Evolutionary conservation across 2,329 filamentous ascomycete genomes (phyloP).

Genomic region (Tympanopsis confertula): DNA sequence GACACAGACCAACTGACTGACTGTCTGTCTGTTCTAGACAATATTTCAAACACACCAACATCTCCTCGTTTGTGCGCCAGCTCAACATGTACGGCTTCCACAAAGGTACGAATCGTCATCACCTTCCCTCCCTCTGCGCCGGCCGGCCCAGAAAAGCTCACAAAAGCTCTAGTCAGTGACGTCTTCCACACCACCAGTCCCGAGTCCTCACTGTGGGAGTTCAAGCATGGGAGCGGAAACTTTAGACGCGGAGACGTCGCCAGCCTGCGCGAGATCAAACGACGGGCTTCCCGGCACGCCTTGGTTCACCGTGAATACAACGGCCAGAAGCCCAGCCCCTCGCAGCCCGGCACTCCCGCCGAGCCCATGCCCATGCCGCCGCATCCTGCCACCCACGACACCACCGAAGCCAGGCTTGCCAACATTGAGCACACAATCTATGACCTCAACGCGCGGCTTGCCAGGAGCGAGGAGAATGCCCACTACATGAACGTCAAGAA

Average conservation of each 20-base stretch:
- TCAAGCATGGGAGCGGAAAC: constrained; percentile 93
- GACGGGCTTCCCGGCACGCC: constrained; percentile 82
- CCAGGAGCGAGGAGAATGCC: constrained; percentile 74
- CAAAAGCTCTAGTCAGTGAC: constrained; percentile 65
- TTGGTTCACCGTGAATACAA: constrained; percentile 87
- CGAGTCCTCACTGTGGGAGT: constrained; percentile 93
- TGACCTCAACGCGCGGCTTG: constrained; percentile 65
- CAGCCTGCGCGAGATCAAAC: constrained; percentile 87
- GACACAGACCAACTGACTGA: background rate
- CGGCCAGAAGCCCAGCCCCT: constrained; percentile 60
- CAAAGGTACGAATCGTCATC: constrained; percentile 58
- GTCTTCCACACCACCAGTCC: constrained; percentile 93
- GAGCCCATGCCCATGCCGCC: constrained; percentile 54
- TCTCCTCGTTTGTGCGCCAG: constrained; percentile 94
- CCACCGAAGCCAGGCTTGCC: constrained; percentile 62
- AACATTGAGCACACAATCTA: constrained; percentile 72
- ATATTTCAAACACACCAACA: constrained; percentile 99
- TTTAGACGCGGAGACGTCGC: constrained; percentile 92
- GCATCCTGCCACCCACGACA: constrained; percentile 47
- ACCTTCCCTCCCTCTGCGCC: background rate
- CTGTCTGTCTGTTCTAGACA: constrained; percentile 46
- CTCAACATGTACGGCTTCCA: constrained; percentile 99
- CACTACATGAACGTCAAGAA: constrained; percentile 71
- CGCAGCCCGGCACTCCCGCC: constrained; percentile 74
- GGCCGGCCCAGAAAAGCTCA: background rate